phyloP scores from a whole-genome alignment of 2,329 filamentous ascomycete species.

The Hypoxylon rubiginosum region DNA sequence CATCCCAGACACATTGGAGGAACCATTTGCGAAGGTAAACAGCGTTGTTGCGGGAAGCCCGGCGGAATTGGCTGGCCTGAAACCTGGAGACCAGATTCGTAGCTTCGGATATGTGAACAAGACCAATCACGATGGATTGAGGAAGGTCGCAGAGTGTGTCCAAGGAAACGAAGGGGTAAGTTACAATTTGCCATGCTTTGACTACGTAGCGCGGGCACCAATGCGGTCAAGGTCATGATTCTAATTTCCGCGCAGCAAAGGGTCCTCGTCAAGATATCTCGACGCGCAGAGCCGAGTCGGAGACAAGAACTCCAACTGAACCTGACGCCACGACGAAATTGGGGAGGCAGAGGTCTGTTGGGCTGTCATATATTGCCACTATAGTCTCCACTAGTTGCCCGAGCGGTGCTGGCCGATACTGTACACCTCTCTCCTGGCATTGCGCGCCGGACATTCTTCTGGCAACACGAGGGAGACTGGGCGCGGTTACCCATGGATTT shows the following conservation, averaged over 20 bases:
- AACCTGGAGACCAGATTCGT: constrained; percentile 82
- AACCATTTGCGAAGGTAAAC: constrained; percentile 90
- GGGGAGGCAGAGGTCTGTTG: constrained; percentile 90
- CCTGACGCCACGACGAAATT: constrained; percentile 81
- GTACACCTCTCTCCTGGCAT: neutral
- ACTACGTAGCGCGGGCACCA: neutral
- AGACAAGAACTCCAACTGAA: constrained; percentile 75
- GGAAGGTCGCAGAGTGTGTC: constrained; percentile 89
- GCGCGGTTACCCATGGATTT: neutral
- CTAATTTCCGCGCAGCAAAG: constrained; percentile 65
- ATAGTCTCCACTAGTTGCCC: constrained; percentile 56
- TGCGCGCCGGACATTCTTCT: neutral
- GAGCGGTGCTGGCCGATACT: neutral
- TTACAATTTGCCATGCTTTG: constrained; percentile 44
- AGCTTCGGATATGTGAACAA: constrained; percentile 88
- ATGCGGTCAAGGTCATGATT: neutral
- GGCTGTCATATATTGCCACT: constrained; percentile 91
- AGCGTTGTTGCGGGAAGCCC: constrained; percentile 83
- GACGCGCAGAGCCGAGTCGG: constrained; percentile 58
- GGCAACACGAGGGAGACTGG: neutral
- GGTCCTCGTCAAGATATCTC: constrained; percentile 76
- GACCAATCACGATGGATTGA: constrained; percentile 87
- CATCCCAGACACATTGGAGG: constrained; percentile 53
- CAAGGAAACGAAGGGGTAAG: constrained; percentile 90
- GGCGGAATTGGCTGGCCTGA: constrained; percentile 84